Evolutionary conservation across 2,329 filamentous ascomycete species (phyloP), one percentile per base, ranked within the genome.

Genomic region (Fusarium sp.): DNA sequence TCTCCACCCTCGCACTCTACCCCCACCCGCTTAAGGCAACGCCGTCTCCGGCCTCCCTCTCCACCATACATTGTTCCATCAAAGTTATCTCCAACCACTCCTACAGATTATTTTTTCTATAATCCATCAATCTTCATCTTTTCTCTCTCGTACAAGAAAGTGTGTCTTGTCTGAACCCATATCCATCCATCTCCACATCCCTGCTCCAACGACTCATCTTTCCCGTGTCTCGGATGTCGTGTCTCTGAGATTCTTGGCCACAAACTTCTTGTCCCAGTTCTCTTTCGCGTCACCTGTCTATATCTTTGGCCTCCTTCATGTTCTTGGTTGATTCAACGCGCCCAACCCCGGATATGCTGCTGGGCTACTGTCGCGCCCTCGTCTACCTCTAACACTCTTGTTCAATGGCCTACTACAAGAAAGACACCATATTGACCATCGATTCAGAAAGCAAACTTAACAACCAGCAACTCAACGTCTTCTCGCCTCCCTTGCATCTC

Each of bases 21-120:
- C 72, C 72, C 68, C 71, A 74, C 72, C 64, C 62, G 57, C 61
- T 71, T 74, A 74, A 74, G 61, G 14, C 68, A 74, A 67, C 58
- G 58, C 58, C 58, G 37, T 71, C 71, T 71, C 72, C 72, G 71
- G 71, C 64, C 60, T 74, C 59, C 29, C 66, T 68, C 60, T 74
- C 65, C 41, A 62, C 41, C 67, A 61, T 52, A 11, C 48, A 52
- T 52, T 52, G 18, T 52, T 74, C 58, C 41, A 62, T 43, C 67
- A 52, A 52, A 59, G 18, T 27, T 37, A 45, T 45, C 27, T 16
- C 31, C 37, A 24, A 41, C 31, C 48, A 65, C 33, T 35, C 50
- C n/a, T 24, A 39, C 29, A 56, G 29, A 24, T 39, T 50, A n/a
- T 56, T 5, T 67, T 58, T 24, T 61, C 54, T 65, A 59, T 64